Evolutionary conservation across 805 yeast genomes (phyloP).

Genomic region (Candida michaelii): DNA sequence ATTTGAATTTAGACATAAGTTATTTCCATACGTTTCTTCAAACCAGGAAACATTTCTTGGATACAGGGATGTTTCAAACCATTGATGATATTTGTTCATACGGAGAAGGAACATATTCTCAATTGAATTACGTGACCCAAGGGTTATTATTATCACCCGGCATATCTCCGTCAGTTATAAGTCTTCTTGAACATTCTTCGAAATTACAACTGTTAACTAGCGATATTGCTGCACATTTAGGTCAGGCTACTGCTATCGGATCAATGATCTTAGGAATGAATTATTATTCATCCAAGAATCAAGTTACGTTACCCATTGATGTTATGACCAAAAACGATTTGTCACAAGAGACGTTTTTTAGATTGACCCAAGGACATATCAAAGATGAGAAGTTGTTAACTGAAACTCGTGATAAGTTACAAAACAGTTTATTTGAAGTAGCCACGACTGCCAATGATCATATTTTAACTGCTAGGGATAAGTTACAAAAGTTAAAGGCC

Average conservation of each 20-base stretch:
- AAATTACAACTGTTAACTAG: constrained; percentile 45
- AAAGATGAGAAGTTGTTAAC: constrained; percentile 21
- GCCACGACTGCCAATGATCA: constrained; percentile 83
- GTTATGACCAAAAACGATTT: constrained; percentile 51
- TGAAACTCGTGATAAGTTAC: constrained; percentile 37
- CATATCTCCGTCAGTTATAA: constrained; percentile 55
- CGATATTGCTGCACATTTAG: constrained; percentile 75
- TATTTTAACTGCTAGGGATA: constrained; percentile 62
- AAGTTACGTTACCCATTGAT: constrained; percentile 63
- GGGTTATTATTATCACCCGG: constrained; percentile 56
- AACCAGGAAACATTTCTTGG: constrained; percentile 55
- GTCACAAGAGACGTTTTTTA: constrained; percentile 63
- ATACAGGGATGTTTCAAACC: constrained; percentile 45
- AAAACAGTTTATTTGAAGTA: constrained; percentile 64
- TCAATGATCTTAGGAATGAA: constrained; percentile 59
- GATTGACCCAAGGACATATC: constrained; percentile 46
- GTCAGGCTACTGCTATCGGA: constrained; percentile 76
- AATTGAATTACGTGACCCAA: constrained; percentile 66
- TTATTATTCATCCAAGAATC: constrained; percentile 55
- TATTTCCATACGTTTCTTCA: constrained; percentile 61
- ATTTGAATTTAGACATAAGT: constrained; percentile 49
- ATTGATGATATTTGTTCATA: constrained; percentile 64
- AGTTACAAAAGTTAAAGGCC: constrained; percentile 40
- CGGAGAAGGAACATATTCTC: constrained; percentile 81
- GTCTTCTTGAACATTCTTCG: constrained; percentile 47